phyloP scores from a whole-genome alignment of 2,329 filamentous ascomycete genomes.

The Orbilia quercus region DNA sequence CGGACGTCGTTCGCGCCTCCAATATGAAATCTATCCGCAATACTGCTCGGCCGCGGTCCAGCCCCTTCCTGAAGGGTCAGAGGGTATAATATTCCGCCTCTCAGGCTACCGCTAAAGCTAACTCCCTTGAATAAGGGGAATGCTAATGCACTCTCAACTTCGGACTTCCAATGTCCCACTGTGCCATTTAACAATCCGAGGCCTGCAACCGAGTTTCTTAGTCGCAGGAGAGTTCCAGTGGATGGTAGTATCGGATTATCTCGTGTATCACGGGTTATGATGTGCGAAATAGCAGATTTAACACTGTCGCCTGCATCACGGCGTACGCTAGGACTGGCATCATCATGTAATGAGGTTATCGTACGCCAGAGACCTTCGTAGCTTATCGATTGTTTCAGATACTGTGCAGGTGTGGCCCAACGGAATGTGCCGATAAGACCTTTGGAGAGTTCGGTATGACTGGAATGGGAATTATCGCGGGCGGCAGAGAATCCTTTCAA shows the following conservation, averaged over 20 bases:
- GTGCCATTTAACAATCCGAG: conserved; percentile 85
- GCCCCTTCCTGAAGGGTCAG: conserved; percentile 71
- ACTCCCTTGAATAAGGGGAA: conserved; percentile 70
- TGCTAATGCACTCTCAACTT: conserved; percentile 71
- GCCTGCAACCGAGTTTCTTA: conserved; percentile 84
- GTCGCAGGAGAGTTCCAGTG: conserved; percentile 81
- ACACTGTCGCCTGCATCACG: conserved; percentile 88
- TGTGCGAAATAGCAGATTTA: conserved; percentile 86
- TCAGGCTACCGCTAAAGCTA: conserved; percentile 82
- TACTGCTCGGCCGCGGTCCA: conserved; percentile 71
- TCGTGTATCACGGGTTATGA: conserved; percentile 80
- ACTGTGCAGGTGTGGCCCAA: conserved; percentile 69
- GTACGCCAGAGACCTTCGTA: conserved; percentile 90
- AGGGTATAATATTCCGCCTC: conserved; percentile 85
- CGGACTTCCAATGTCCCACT: conserved; percentile 93
- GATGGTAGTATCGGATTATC: conserved; percentile 87
- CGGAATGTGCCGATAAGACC: conserved; percentile 80
- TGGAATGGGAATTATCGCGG: conserved; percentile 81
- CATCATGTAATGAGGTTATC: conserved; percentile 78
- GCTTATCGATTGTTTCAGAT: conserved; percentile 79
- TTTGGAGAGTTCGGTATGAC: conserved; percentile 87
- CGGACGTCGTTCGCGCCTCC: conserved; percentile 94
- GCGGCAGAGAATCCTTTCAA: conserved; percentile 84
- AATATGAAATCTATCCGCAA: conserved; percentile 95
- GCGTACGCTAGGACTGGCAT: conserved; percentile 83